A percentile compares a stretch with the other conserved stretches of the same genome.
phyloP scores from a whole-genome alignment of 2,329 filamentous ascomycete species.

The Cladosporium colombiae region DNA sequence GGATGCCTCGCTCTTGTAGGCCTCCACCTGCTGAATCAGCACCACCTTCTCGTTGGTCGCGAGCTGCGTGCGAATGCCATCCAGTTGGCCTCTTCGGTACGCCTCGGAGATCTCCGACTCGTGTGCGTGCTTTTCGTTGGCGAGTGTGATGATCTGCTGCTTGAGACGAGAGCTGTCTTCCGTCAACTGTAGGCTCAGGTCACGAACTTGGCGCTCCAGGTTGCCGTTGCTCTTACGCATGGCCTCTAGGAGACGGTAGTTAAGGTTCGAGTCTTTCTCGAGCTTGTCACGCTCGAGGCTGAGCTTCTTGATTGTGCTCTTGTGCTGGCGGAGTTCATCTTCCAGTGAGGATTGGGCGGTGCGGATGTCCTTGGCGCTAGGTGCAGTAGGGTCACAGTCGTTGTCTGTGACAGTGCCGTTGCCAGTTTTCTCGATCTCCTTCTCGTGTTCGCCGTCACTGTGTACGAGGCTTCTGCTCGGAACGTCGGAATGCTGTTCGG shows the following conservation, averaged over 20 bases:
- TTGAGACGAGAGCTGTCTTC: not conserved
- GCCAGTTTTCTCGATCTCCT: not conserved
- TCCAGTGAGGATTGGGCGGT: not conserved
- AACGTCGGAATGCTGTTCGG: not conserved
- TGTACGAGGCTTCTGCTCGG: not conserved
- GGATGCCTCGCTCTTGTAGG: slow-evolving; percentile 23
- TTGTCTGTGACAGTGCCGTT: not conserved
- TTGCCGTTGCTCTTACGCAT: not conserved
- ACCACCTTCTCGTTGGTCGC: slow-evolving; percentile 21
- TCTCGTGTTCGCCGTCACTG: not conserved
- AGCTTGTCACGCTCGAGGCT: not conserved
- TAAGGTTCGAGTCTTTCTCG: not conserved
- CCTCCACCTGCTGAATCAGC: slow-evolving; percentile 25
- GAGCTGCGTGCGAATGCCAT: not conserved
- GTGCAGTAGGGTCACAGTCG: not conserved
- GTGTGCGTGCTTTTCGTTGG: not conserved
- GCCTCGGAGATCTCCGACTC: not conserved
- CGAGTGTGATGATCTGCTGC: not conserved
- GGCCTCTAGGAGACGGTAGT: not conserved
- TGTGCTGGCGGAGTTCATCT: not conserved
- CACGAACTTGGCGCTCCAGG: slow-evolving; percentile 3
- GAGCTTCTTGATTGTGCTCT: not conserved
- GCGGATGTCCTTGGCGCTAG: too few relatives aligned
- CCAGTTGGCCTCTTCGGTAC: not conserved
- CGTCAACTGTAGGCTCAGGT: not conserved